These are phyloP conservation scores for Debaryomyces tyrocola DNA, from an alignment of 805 yeast species.

Conservation along the genomic window DNA sequence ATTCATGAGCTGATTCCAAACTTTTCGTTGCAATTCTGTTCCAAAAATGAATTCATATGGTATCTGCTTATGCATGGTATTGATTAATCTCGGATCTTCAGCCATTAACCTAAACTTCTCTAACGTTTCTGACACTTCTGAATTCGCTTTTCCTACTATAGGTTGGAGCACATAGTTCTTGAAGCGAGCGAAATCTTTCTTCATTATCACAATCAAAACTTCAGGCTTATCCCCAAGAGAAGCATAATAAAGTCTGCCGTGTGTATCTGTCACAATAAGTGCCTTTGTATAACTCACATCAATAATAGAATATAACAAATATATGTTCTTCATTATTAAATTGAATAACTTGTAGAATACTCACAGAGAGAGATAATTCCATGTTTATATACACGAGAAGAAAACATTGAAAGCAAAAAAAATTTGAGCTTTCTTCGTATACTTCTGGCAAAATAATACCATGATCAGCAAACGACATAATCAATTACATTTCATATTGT, in stretches of 20 bases:
- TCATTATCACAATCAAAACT: neutral
- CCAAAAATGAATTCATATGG: conserved; percentile 31
- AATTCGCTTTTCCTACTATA: neutral
- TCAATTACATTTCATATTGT: no score
- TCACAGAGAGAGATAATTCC: no score
- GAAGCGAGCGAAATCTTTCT: neutral
- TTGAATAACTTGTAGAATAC: no score
- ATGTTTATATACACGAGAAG: no score
- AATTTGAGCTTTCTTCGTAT: no score
- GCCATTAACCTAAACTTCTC: conserved; percentile 6
- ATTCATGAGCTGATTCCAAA: conserved; percentile 34
- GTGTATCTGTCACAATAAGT: conserved; percentile 14
- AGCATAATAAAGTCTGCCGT: conserved; percentile 19
- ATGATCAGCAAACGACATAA: no score
- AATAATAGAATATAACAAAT: conserved; percentile 13
- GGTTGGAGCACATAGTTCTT: neutral
- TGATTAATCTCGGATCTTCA: conserved; percentile 10
- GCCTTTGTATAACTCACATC: conserved; percentile 7
- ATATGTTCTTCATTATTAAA: neutral
- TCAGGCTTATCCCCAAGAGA: conserved; percentile 14
- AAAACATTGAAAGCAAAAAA: no score
- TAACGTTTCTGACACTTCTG: conserved; percentile 6
- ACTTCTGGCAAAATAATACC: no score
- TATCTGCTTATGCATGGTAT: neutral
- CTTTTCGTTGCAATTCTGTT: conserved; percentile 35